phyloP scores from a whole-genome alignment of 164 flowering plant species.

The Warburgia ugandensis region DNA sequence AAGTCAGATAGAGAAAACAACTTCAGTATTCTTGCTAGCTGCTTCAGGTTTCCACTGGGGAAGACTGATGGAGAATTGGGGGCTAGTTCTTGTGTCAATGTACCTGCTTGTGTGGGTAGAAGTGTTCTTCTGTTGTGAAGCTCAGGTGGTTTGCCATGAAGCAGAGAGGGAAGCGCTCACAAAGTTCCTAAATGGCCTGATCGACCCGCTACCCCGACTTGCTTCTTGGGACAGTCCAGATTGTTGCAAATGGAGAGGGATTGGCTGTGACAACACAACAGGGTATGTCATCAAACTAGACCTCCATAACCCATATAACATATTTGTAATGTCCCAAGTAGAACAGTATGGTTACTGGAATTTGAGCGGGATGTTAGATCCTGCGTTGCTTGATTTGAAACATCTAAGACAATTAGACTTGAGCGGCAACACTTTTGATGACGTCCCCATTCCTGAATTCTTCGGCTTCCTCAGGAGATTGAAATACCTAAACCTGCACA shows the following conservation, averaged over 20 bases:
- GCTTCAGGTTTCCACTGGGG: too few relatives aligned
- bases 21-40: too few relatives aligned
- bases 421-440: slow-evolving; percentile 7
- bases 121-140: too few relatives aligned
- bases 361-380: slow-evolving; percentile 7
- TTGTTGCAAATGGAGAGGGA: slow-evolving; percentile 10
- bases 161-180: slow-evolving; percentile 8
- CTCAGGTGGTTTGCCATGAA: slow-evolving; percentile 7
- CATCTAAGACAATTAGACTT: slow-evolving; percentile 9
- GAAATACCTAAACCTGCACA: slow-evolving; percentile 7
- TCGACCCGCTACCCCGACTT: not conserved
- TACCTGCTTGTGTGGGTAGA: too few relatives aligned
- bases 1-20: too few relatives aligned
- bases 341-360: not conserved
- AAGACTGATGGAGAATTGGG: too few relatives aligned
- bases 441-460: slow-evolving; percentile 5
- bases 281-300: slow-evolving; percentile 8
- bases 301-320: not conserved
- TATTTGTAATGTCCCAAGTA: not conserved
- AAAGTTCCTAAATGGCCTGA: slow-evolving; percentile 2
- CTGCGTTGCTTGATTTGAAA: slow-evolving; percentile 9
- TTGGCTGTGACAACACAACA: not conserved
- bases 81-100: too few relatives aligned
- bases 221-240: slow-evolving; percentile 7
- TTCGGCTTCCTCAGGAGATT: slow-evolving; percentile 5